A percentile compares a stretch with the other conserved stretches of the same genome.
Evolutionary conservation across 2,329 filamentous ascomycete genomes (phyloP).

Genomic region (Tolypocladium nubicola): DNA sequence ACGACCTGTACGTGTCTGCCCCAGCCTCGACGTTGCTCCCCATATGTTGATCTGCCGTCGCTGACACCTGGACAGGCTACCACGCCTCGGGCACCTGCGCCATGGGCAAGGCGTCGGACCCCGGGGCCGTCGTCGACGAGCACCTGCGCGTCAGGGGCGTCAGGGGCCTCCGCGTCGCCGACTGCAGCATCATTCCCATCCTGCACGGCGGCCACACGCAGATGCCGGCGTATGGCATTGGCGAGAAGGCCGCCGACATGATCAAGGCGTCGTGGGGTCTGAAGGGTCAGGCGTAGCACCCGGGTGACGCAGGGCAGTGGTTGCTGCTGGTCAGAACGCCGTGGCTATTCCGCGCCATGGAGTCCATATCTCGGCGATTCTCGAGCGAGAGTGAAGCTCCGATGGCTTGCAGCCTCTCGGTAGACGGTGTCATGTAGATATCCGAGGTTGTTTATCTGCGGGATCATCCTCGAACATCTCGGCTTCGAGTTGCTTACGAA

Average conservation of each 20-base stretch:
- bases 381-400: too few species aligned
- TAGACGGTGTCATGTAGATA: too few species aligned
- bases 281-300: not conserved
- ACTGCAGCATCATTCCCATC: conserved; percentile 36
- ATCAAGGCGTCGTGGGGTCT: conserved; percentile 1
- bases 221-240: conserved; percentile 44
- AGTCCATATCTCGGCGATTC: not conserved
- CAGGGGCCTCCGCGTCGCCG: conserved; percentile 36
- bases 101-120: conserved; percentile 33
- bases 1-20: conserved; percentile 42
- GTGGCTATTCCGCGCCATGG: not conserved
- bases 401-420: too few species aligned
- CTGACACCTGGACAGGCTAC: conserved; percentile 28
- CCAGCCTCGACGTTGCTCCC: not conserved
- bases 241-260: conserved; percentile 30
- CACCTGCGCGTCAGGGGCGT: conserved; percentile 38
- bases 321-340: not conserved
- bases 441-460: too few species aligned
- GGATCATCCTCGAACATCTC: too few species aligned
- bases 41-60: not conserved
- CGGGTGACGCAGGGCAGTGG: not conserved
- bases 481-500: too few species aligned
- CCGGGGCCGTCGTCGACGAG: conserved; percentile 32
- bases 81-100: conserved; percentile 47
- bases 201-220: conserved; percentile 32